A percentile compares a stretch with the other conserved stretches of the same genome.
Evolutionary conservation across 371 early-diverging fungal species (phyloP).

Genomic region (Catenaria anguillulae): DNA sequence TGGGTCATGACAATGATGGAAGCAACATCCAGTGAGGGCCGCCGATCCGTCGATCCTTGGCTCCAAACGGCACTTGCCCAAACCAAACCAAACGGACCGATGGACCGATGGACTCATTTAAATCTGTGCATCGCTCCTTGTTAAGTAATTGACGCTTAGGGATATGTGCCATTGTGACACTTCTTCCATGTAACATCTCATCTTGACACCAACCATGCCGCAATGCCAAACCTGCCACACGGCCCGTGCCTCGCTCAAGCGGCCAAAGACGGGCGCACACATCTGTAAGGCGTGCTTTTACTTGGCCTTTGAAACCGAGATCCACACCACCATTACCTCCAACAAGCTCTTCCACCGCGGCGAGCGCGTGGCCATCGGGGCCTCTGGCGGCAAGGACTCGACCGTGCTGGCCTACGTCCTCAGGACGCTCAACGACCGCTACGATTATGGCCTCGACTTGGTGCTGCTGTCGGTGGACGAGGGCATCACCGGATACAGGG

Average conservation of each 20-base stretch:
- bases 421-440: constrained; percentile 85
- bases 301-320: constrained; percentile 87
- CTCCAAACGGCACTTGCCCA: no score
- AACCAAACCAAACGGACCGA: no score
- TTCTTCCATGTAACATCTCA: no score
- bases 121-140: no score
- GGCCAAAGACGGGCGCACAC: constrained; percentile 86
- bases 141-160: no score
- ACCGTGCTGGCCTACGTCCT: constrained; percentile 97
- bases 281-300: constrained; percentile 94
- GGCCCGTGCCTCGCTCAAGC: constrained; percentile 61
- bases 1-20: no score
- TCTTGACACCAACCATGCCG: not conserved
- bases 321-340: constrained; percentile 83
- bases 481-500: constrained; percentile 98
- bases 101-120: no score
- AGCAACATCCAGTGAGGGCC: no score
- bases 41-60: no score
- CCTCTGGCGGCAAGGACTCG: constrained; percentile 98
- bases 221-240: constrained; percentile 8
- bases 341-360: constrained; percentile 74
- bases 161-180: no score
- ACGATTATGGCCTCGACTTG: constrained; percentile 87
- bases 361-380: constrained; percentile 92
- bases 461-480: constrained; percentile 96